phyloP scores from a whole-genome alignment of 192 early-diverging fungal genomes.

The Coemansia sp. region DNA sequence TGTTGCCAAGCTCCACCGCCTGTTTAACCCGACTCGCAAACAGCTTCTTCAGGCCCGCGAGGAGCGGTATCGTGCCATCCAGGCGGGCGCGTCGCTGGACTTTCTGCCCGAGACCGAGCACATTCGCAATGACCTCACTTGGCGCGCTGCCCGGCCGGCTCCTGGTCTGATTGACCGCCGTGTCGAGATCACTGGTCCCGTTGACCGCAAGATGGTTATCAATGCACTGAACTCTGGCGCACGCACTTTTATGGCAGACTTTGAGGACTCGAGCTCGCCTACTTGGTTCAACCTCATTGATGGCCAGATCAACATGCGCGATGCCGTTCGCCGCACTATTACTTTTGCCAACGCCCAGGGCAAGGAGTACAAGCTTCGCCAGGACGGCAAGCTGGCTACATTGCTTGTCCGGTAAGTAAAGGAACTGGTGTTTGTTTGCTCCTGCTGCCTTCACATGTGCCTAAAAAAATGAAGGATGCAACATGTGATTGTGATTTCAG shows the following conservation, averaged over 20 bases:
- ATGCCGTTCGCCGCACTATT: conserved; percentile 88
- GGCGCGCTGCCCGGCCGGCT: conserved; percentile 87
- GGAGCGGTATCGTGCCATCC: conserved; percentile 77
- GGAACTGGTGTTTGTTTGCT: neutral
- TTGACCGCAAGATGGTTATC: conserved; percentile 99
- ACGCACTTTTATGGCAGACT: conserved; percentile 97
- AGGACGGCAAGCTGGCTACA: conserved; percentile 88
- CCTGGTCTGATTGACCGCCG: conserved; percentile 90
- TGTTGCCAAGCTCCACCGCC: conserved; percentile 86
- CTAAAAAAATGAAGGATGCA: neutral
- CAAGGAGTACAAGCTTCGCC: conserved; percentile 92
- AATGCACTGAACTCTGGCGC: conserved; percentile 97
- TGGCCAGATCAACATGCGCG: conserved; percentile 94
- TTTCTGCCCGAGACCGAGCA: conserved; percentile 91
- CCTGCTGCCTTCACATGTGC: conserved; percentile 42
- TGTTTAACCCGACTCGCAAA: conserved; percentile 91
- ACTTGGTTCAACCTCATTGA: conserved; percentile 94
- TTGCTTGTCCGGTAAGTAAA: conserved; percentile 76
- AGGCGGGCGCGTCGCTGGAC: conserved; percentile 81
- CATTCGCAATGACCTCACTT: conserved; percentile 88
- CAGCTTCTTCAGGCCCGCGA: conserved; percentile 79
- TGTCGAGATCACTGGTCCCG: conserved; percentile 98
- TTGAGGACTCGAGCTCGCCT: conserved; percentile 98
- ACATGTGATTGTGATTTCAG: conserved; percentile 18
- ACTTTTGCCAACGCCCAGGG: conserved; percentile 83